A percentile compares a stretch with the other conserved stretches of the same genome.
phyloP scores from a whole-genome alignment of 495 filamentous ascomycete genomes.

The Penicillium robsamsonii region DNA sequence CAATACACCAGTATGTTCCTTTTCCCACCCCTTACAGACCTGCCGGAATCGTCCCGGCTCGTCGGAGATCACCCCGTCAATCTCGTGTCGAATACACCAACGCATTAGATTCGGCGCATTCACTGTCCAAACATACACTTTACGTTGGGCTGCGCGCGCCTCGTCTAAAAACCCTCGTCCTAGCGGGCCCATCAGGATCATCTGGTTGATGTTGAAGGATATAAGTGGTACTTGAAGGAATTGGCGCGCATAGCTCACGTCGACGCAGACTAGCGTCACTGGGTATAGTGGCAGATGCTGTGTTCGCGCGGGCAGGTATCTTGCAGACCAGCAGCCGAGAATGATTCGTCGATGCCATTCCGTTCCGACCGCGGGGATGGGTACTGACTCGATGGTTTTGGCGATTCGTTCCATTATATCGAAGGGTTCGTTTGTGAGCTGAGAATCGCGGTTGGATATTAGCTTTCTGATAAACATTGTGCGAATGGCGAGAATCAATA shows the following conservation, averaged over 20 bases:
- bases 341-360: conserved; percentile 71
- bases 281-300: conserved; percentile 65
- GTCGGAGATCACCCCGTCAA: conserved; percentile 61
- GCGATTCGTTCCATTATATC: conserved; percentile 66
- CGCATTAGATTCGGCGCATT: conserved; percentile 72
- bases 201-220: conserved; percentile 71
- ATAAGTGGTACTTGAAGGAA: conserved; percentile 61
- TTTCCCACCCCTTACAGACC: conserved; percentile 22
- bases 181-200: conserved; percentile 59
- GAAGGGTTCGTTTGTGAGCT: conserved; percentile 66
- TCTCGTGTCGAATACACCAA: conserved; percentile 57
- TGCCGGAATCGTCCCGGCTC: conserved; percentile 37
- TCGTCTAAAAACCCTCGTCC: conserved; percentile 64
- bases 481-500: conserved; percentile 23
- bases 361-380: conserved; percentile 31
- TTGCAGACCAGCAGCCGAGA: conserved; percentile 75
- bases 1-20: conserved; percentile 8
- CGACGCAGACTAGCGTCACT: conserved; percentile 71
- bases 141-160: conserved; percentile 49
- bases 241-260: conserved; percentile 62
- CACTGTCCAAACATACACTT: conserved; percentile 80
- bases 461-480: not conserved
- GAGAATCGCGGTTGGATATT: conserved; percentile 1
- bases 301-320: conserved; percentile 58
- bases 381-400: conserved; percentile 55